A percentile compares a stretch with the other conserved stretches of the same genome.
Evolutionary conservation across 306 rosid species (phyloP).

Genomic region (Herpetospermum pedunculosum): DNA sequence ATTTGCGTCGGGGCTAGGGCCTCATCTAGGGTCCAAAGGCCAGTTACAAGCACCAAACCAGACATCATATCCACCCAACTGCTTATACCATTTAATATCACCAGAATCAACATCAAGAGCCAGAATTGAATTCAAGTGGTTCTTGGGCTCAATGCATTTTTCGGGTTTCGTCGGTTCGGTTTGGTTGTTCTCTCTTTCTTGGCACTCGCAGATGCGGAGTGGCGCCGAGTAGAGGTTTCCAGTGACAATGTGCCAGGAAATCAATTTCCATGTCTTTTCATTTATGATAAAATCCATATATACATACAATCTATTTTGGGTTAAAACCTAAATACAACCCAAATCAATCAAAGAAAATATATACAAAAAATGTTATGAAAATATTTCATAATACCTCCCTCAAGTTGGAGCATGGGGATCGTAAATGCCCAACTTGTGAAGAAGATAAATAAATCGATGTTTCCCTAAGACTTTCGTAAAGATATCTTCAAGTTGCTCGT

Average conservation of each 20-base stretch:
- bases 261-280: too few species aligned
- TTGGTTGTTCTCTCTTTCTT: conserved; percentile 30
- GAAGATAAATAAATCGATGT: too few species aligned
- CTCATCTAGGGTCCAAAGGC: conserved; percentile 31
- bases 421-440: too few species aligned
- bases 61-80: conserved; percentile 66
- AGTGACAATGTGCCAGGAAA: conserved; percentile 41
- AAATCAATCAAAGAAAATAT: too few species aligned
- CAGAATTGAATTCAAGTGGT: conserved; percentile 44
- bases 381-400: too few species aligned
- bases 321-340: too few species aligned
- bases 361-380: too few species aligned
- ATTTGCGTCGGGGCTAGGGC: conserved; percentile 39
- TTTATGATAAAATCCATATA: too few species aligned
- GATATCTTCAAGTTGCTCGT: too few species aligned
- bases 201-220: conserved; percentile 24
- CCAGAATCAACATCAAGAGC: conserved; percentile 54
- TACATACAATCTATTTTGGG: too few species aligned
- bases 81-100: conserved; percentile 36
- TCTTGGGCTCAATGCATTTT: conserved; percentile 43
- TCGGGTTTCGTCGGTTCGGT: conserved; percentile 27
- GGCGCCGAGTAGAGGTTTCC: conserved; percentile 59
- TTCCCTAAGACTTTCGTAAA: too few species aligned
- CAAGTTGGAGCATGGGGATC: too few species aligned
- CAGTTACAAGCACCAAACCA: conserved; percentile 40